Percentiles rank a stretch among this genome's conserved stretches.
Conservation (phyloP, 129 eudicot species). For the Flaveria robusta region DNA sequence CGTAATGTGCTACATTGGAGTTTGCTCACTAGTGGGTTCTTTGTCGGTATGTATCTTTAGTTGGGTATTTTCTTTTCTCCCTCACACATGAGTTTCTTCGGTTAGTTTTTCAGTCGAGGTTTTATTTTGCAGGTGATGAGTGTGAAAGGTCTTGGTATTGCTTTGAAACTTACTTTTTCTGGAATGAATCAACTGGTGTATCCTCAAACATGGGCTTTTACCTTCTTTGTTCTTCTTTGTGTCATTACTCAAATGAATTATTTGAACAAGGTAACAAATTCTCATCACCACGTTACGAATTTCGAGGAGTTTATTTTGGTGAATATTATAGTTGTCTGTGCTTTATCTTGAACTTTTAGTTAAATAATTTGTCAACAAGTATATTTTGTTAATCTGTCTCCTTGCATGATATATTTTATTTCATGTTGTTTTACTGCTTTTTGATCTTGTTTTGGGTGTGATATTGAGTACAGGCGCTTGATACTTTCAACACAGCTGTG, state of each 20-base stretch:
- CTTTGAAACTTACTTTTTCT: constrained; percentile 80
- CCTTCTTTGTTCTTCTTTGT: constrained; percentile 59
- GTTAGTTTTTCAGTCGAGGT: background rate
- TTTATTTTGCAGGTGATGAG: constrained; percentile 79
- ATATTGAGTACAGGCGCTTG: constrained; percentile 79
- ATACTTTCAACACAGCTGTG: constrained; percentile 90
- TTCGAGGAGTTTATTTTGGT: background rate
- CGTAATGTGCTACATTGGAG: constrained; percentile 80
- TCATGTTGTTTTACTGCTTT: background rate
- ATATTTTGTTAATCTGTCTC: background rate
- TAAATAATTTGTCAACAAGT: background rate
- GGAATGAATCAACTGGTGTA: constrained; percentile 80
- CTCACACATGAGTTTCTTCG: background rate
- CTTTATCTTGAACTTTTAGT: background rate
- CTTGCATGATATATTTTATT: background rate
- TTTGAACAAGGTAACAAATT: constrained; percentile 66
- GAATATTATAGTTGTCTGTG: background rate
- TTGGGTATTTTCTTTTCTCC: background rate
- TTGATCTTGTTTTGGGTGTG: background rate
- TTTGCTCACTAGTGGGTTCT: constrained; percentile 88
- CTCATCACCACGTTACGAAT: background rate
- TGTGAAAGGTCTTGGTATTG: constrained; percentile 93
- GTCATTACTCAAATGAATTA: constrained; percentile 91
- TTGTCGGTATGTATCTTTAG: constrained; percentile 67
- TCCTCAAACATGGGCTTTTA: constrained; percentile 92